phyloP scores from a whole-genome alignment of 2,329 filamentous ascomycete genomes.

The Sordariomycetes sp. region DNA sequence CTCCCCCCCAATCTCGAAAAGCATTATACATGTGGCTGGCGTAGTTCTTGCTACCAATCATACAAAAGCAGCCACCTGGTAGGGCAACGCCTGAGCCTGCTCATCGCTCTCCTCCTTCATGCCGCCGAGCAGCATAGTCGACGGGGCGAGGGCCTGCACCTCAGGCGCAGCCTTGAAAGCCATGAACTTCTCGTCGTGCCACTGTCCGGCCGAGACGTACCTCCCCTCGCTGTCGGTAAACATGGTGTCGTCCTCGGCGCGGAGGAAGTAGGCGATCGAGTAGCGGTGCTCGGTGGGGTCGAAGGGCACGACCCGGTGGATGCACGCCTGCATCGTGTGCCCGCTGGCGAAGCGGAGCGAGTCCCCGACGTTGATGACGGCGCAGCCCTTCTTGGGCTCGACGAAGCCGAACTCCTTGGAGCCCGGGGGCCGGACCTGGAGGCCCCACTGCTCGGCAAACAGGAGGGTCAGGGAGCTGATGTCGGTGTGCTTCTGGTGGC shows the following conservation, averaged over 20 bases:
- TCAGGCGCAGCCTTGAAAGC: conserved; percentile 32
- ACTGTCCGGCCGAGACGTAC: conserved; percentile 39
- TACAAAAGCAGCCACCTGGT: neutral
- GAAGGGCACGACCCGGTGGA: conserved; percentile 45
- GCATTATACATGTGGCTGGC: too few relatives aligned
- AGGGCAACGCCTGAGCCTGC: neutral
- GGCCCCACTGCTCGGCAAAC: conserved; percentile 45
- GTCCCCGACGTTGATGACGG: conserved; percentile 49
- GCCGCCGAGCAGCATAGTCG: conserved; percentile 36
- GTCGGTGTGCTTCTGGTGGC: conserved; percentile 47
- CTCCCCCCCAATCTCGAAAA: too few relatives aligned
- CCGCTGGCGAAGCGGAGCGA: conserved; percentile 43
- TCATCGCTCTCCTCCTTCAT: conserved; percentile 29
- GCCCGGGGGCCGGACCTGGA: conserved; percentile 41
- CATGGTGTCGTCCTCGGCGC: conserved; percentile 44
- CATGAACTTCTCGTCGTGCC: conserved; percentile 45
- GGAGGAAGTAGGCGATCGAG: conserved; percentile 48
- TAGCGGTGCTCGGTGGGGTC: conserved; percentile 42
- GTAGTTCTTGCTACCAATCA: neutral
- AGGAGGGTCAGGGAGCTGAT: conserved; percentile 43
- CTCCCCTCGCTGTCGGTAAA: conserved; percentile 44
- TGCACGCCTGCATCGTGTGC: conserved; percentile 43
- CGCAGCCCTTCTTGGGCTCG: conserved; percentile 35
- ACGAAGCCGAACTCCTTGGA: conserved; percentile 40
- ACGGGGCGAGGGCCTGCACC: conserved; percentile 34